phyloP scores from a whole-genome alignment of 2,329 filamentous ascomycete species.

The Alternaria hordeiaustralica region DNA sequence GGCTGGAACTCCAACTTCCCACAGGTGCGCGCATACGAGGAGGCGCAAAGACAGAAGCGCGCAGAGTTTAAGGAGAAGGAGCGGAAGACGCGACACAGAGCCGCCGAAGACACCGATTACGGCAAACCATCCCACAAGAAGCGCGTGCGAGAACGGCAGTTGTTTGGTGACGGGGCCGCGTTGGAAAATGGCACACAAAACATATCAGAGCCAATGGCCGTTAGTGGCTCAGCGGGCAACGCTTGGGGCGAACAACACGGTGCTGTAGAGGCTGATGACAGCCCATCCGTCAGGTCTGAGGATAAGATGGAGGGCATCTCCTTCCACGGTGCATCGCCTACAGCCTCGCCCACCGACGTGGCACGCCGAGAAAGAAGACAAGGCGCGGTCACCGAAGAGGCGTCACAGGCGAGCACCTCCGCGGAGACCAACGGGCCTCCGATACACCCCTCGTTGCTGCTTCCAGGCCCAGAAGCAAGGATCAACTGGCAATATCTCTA shows the following conservation, averaged over 20 bases:
- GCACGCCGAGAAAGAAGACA: slow-evolving; percentile 27
- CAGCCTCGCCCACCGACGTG: slow-evolving; percentile 22
- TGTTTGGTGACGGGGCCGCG: slow-evolving; percentile 45
- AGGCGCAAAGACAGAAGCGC: slow-evolving; percentile 53
- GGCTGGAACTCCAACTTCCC: slow-evolving; percentile 77
- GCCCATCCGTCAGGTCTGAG: slow-evolving; percentile 32
- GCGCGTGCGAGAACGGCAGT: slow-evolving; percentile 55
- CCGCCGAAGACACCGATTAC: slow-evolving; percentile 55
- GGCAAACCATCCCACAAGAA: slow-evolving; percentile 62
- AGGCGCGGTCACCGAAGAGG: slow-evolving; percentile 9
- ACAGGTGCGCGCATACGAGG: slow-evolving; percentile 73
- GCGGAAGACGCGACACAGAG: slow-evolving; percentile 55
- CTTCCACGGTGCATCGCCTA: slow-evolving; percentile 30
- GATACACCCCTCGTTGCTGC: slow-evolving; percentile 41
- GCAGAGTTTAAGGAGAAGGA: slow-evolving; percentile 46
- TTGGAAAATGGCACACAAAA: slow-evolving; percentile 31
- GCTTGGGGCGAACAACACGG: slow-evolving; percentile 58
- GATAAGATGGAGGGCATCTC: slow-evolving; percentile 50
- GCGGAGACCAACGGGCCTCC: slow-evolving; percentile 18
- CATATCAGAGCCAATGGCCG: slow-evolving; percentile 25
- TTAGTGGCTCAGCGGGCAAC: slow-evolving; percentile 24
- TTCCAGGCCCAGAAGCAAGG: slow-evolving; percentile 58
- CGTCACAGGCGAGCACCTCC: slow-evolving; percentile 11
- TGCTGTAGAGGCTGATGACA: slow-evolving; percentile 55
- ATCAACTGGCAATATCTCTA: slow-evolving; percentile 95